phyloP scores from a whole-genome alignment of 495 filamentous ascomycete genomes.

The Hypoxylon lenormandii region DNA sequence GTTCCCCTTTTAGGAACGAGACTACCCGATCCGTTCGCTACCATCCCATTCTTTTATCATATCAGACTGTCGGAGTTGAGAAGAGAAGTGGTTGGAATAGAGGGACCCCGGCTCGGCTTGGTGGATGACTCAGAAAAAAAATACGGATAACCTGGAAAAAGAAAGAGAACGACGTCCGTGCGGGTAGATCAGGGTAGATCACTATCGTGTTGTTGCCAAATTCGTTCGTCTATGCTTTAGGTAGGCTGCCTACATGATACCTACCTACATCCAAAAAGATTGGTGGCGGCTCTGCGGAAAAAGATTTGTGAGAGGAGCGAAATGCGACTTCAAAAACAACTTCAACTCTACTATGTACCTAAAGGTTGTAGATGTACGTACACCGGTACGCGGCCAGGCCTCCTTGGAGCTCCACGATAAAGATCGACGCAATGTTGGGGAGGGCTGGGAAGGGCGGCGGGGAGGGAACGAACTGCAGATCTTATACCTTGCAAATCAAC shows the following conservation, averaged over 20 bases:
- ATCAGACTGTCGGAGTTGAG: background rate
- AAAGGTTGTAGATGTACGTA: background rate
- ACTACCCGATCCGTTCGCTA: background rate
- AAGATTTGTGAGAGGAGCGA: conserved; percentile 24
- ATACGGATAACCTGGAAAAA: conserved; percentile 24
- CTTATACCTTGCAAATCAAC: conserved; percentile 17
- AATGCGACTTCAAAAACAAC: conserved; percentile 21
- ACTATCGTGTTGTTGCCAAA: conserved; percentile 12
- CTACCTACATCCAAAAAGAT: too few relatives aligned
- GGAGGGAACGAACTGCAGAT: conserved; percentile 24
- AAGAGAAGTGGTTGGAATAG: conserved; percentile 25
- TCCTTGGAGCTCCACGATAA: conserved; percentile 8
- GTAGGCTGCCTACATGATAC: background rate
- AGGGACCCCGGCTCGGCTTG: background rate
- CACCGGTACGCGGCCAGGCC: background rate
- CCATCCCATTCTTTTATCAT: too few relatives aligned
- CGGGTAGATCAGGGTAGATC: conserved; percentile 45
- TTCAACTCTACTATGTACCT: conserved; percentile 8
- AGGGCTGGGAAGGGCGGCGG: conserved; percentile 15
- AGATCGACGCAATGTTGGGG: conserved; percentile 22
- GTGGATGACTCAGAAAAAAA: conserved; percentile 37
- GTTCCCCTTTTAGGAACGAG: conserved; percentile 21
- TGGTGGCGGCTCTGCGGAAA: conserved; percentile 43
- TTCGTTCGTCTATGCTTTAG: conserved; percentile 24
- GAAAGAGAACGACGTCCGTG: conserved; percentile 16